Evolutionary conservation across 1,284 basidiomycete genomes (phyloP).

Genomic region (Marasmius tenuissimus): DNA sequence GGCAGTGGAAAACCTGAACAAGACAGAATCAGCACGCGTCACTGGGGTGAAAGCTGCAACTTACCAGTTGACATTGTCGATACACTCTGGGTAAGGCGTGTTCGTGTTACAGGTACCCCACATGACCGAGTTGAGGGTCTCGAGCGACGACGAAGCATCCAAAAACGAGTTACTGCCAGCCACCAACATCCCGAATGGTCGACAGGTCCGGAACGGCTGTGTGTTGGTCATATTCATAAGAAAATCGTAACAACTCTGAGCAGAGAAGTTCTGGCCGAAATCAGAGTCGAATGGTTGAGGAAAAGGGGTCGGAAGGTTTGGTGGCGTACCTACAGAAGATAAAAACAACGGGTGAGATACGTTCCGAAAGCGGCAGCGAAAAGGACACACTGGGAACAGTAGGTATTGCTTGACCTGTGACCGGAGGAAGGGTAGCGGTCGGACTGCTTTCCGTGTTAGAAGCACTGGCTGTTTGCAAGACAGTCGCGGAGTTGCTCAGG

Average conservation of each 20-base stretch:
- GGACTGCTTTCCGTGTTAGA: slow-evolving; percentile 1
- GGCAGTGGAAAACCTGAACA: slow-evolving; percentile 41
- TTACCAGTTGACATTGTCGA: slow-evolving; percentile 53
- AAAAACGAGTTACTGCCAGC: slow-evolving; percentile 44
- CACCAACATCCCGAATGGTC: slow-evolving; percentile 74
- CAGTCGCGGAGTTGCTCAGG: slow-evolving; percentile 12
- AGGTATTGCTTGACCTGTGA: slow-evolving; percentile 20
- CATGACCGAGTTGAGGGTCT: slow-evolving; percentile 68
- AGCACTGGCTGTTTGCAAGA: slow-evolving; percentile 13
- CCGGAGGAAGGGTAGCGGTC: neutral
- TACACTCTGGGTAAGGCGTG: slow-evolving; percentile 47
- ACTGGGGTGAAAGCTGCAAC: neutral
- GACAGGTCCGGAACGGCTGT: slow-evolving; percentile 62
- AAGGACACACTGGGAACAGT: slow-evolving; percentile 23
- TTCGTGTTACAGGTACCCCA: slow-evolving; percentile 78
- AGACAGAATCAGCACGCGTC: neutral
- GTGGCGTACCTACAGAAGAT: slow-evolving; percentile 33
- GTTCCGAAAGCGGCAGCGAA: slow-evolving; percentile 18
- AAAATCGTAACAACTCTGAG: slow-evolving; percentile 61
- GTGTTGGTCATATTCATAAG: slow-evolving; percentile 71
- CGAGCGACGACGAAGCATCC: slow-evolving; percentile 2
- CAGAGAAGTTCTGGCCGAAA: slow-evolving; percentile 64
- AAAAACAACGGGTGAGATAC: slow-evolving; percentile 30
- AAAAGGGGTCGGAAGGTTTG: slow-evolving; percentile 65
- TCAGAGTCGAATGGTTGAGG: slow-evolving; percentile 74